Evolutionary conservation across 192 early-diverging fungal species (phyloP), one percentile per base, ranked within the genome.

Genomic region (Entomortierella lignicola): DNA sequence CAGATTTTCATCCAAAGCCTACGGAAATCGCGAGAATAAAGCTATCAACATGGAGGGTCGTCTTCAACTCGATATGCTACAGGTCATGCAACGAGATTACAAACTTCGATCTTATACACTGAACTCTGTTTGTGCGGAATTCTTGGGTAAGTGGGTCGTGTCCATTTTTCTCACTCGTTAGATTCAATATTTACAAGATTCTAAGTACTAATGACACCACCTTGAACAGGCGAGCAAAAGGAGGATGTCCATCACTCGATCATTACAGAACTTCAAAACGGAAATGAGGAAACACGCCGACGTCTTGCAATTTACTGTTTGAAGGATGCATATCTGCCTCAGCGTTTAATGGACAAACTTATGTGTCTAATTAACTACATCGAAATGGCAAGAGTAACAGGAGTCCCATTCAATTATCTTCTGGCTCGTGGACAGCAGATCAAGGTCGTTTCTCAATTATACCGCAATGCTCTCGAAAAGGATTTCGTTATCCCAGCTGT

Each of bases 191-290:
- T n/a, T n/a, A n/a, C n/a, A n/a, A n/a, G n/a, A n/a, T n/a, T n/a
- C n/a, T n/a, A n/a, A n/a, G n/a, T n/a, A n/a, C n/a, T n/a, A n/a
- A n/a, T n/a, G n/a, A 59, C 15, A 34, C 31, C 21, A 8, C 10
- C 2, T 8, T 18, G 2, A 32, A 32, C 34, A 92, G 93, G 91
- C 26, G 97, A 99, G 81, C 98, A 99, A 87, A 99, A 99, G 79
- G 98, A 99, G 79, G 98, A 99, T 67, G 98, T 99, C 6, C 97
- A 97, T 66, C 94, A 99, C 71, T 98, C 97, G 7, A 98, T 99
- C 44, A 99, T 99, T 86, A 94, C 94, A 1, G 98, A 98, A 61
- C 82, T 99, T 25, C 98, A 99, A 69, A 97, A 98, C 67, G 96
- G 94, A 50, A 98, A 93, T 73, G 88, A 91, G 27, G 98, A 99